A percentile compares a stretch with the other conserved stretches of the same genome.
Evolutionary conservation across 2,329 filamentous ascomycete species (phyloP).

Genomic region (Chaetomium sp.): DNA sequence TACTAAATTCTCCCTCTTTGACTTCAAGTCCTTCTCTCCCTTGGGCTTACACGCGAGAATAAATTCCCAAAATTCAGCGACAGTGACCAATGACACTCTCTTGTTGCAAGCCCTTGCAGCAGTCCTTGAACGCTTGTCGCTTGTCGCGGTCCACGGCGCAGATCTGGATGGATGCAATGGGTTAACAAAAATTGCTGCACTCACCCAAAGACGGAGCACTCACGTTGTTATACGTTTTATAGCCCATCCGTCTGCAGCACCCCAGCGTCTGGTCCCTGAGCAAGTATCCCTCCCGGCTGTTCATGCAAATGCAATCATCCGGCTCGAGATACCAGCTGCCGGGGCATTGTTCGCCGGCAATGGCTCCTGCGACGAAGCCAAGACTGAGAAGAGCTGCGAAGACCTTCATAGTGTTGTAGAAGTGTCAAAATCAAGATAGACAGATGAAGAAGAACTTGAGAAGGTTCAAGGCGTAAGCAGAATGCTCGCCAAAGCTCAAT

Average conservation of each 20-base stretch:
- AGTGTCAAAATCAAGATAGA: background rate
- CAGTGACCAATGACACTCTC: slow-evolving; percentile 36
- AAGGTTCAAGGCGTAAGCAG: background rate
- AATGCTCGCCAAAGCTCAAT: background rate
- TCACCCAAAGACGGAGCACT: background rate
- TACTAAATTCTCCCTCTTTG: background rate
- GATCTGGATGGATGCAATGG: slow-evolving; percentile 22
- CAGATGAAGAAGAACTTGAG: background rate
- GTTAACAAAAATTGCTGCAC: background rate
- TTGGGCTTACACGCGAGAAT: background rate
- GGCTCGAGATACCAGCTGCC: slow-evolving; percentile 34
- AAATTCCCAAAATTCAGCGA: slow-evolving; percentile 20
- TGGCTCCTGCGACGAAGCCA: slow-evolving; percentile 20
- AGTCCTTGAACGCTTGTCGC: slow-evolving; percentile 34
- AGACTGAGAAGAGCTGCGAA: slow-evolving; percentile 20
- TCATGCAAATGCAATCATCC: slow-evolving; percentile 36
- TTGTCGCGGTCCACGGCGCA: slow-evolving; percentile 32
- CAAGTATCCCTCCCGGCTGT: slow-evolving; percentile 30
- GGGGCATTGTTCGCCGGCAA: slow-evolving; percentile 29
- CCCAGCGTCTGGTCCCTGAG: slow-evolving; percentile 28
- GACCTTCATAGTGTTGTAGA: slow-evolving; percentile 20
- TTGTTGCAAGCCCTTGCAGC: slow-evolving; percentile 34
- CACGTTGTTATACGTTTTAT: slow-evolving; percentile 32
- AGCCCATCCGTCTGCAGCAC: slow-evolving; percentile 29
- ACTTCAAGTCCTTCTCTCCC: background rate